phyloP scores from a whole-genome alignment of 345 rosid species.

The Euphorbia lathyris region DNA sequence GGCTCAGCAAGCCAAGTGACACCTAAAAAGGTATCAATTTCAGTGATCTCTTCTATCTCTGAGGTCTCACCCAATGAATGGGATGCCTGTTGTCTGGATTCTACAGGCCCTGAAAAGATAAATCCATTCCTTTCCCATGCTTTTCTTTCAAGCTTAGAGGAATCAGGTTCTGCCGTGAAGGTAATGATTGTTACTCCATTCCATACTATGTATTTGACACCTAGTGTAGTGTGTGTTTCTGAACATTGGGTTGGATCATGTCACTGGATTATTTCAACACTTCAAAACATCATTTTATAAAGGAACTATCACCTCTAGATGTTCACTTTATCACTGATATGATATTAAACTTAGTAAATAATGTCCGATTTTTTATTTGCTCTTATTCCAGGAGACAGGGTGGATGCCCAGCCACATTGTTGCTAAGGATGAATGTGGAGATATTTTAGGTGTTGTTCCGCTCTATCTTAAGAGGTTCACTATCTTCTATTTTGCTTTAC shows the following conservation, averaged over 20 bases:
- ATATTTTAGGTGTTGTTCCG: constrained; percentile 79
- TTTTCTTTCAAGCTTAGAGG: constrained; percentile 88
- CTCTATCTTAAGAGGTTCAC: constrained; percentile 91
- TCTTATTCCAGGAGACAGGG: constrained; percentile 73
- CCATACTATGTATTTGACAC: background rate
- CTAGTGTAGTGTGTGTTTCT: background rate
- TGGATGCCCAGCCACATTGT: constrained; percentile 82
- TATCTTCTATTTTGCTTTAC: constrained; percentile 21
- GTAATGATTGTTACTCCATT: constrained; percentile 30
- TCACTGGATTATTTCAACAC: background rate
- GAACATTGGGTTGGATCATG: background rate
- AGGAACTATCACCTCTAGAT: background rate
- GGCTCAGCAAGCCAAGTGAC: constrained; percentile 19
- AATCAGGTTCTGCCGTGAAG: constrained; percentile 62
- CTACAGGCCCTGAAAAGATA: constrained; percentile 55
- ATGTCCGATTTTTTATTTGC: constrained; percentile 10
- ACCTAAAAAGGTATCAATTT: constrained; percentile 45
- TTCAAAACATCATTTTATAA: background rate
- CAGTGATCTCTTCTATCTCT: constrained; percentile 64
- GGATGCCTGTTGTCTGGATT: constrained; percentile 81
- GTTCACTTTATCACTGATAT: background rate
- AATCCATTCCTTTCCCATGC: constrained; percentile 80
- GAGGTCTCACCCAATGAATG: constrained; percentile 64
- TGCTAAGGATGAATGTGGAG: constrained; percentile 68
- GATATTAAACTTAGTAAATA: background rate